Conservation (phyloP, 805 yeast genomes). For the Cyberlindnera americana region DNA sequence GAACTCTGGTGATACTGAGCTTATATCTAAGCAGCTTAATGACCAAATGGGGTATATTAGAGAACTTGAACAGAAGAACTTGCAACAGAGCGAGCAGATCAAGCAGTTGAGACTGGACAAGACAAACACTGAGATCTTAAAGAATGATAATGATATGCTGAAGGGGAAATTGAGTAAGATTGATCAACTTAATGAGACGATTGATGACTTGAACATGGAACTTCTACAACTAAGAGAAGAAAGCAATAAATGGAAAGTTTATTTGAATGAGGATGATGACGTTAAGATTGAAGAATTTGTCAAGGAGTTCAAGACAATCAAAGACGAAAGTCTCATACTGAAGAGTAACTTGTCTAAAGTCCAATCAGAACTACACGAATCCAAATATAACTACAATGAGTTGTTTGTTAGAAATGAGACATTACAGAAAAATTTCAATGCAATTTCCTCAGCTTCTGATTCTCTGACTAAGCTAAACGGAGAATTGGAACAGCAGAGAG, state of each 20-base stretch:
- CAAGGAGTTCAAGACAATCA: slow-evolving; percentile 37
- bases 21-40: slow-evolving; percentile 28
- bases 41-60: slow-evolving; percentile 44
- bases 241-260: slow-evolving; percentile 43
- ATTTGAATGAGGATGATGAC: slow-evolving; percentile 33
- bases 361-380: slow-evolving; percentile 26
- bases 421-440: slow-evolving; percentile 26
- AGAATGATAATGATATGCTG: slow-evolving; percentile 49
- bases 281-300: slow-evolving; percentile 35
- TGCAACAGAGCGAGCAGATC: slow-evolving; percentile 50
- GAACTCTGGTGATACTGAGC: slow-evolving; percentile 10
- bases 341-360: slow-evolving; percentile 30
- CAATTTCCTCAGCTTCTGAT: slow-evolving; percentile 25
- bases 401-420: slow-evolving; percentile 38
- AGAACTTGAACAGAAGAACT: slow-evolving; percentile 48
- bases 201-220: slow-evolving; percentile 47
- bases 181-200: slow-evolving; percentile 41
- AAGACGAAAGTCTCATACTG: slow-evolving; percentile 37
- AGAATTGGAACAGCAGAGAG: slow-evolving; percentile 49
- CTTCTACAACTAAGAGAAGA: slow-evolving; percentile 45
- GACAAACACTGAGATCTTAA: slow-evolving; percentile 46
- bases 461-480: slow-evolving; percentile 31
- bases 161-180: slow-evolving; percentile 35
- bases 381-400: slow-evolving; percentile 30
- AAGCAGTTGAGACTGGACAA: slow-evolving; percentile 45